A percentile compares a stretch with the other conserved stretches of the same genome.
Evolutionary conservation across 768 basidiomycete genomes (phyloP).

Genomic region (Pleurotus salmoneostramineus): DNA sequence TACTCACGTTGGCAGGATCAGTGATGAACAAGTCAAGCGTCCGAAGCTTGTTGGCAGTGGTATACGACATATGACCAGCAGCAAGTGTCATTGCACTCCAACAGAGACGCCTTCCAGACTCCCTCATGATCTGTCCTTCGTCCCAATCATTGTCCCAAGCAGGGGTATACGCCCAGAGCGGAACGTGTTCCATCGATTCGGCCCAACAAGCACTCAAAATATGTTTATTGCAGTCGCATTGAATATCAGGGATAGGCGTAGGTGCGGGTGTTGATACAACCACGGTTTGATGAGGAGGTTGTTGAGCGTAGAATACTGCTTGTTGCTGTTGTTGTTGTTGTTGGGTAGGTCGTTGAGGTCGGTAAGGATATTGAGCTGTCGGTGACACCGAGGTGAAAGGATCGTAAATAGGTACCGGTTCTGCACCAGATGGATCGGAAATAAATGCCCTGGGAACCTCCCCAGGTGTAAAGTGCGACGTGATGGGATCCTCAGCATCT

Average conservation of each 20-base stretch:
- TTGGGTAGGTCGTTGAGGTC: too few species aligned
- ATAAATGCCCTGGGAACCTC: slow-evolving; percentile 42
- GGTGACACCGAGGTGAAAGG: not conserved
- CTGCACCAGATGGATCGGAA: slow-evolving; percentile 16
- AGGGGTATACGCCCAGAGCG: slow-evolving; percentile 61
- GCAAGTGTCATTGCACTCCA: slow-evolving; percentile 68
- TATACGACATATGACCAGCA: slow-evolving; percentile 62
- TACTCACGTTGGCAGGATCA: slow-evolving; percentile 63
- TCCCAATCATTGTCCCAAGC: slow-evolving; percentile 58
- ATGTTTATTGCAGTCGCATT: slow-evolving; percentile 43
- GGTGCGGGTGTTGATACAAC: slow-evolving; percentile 12
- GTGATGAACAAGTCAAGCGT: slow-evolving; percentile 51
- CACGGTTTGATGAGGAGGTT: not conserved
- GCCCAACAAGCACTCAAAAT: slow-evolving; percentile 52
- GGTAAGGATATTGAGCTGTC: not conserved
- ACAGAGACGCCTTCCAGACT: slow-evolving; percentile 67
- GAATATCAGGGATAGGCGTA: slow-evolving; percentile 12
- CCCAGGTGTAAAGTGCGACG: slow-evolving; percentile 43
- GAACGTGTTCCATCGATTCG: slow-evolving; percentile 46
- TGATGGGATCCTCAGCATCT: slow-evolving; percentile 52
- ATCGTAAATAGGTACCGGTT: not conserved
- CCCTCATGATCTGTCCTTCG: slow-evolving; percentile 64
- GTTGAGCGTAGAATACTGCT: too few species aligned
- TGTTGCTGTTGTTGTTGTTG: too few species aligned
- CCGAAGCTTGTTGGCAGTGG: slow-evolving; percentile 35